Evolutionary conservation across 2,329 filamentous ascomycete species (phyloP).

Genomic region (Verticillium isaacii): DNA sequence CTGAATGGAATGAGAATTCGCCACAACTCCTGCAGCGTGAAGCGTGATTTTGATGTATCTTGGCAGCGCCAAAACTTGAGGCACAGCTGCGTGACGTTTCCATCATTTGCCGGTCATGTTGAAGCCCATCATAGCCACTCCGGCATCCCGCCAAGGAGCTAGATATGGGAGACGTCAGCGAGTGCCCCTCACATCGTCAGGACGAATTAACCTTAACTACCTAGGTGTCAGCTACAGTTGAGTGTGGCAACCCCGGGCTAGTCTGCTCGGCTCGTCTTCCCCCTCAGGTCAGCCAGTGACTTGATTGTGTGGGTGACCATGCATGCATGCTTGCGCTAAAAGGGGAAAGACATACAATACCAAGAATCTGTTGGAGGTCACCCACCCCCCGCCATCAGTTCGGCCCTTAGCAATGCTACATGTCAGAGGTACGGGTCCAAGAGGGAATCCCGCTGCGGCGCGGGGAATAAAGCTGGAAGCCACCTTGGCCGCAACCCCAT

Average conservation of each 20-base stretch:
- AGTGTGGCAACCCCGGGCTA: background rate
- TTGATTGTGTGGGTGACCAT: background rate
- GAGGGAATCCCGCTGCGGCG: no score
- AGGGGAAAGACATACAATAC: background rate
- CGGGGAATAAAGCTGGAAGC: no score
- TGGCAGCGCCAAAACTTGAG: background rate
- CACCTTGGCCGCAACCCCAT: no score
- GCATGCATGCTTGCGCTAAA: background rate
- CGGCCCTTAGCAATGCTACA: background rate
- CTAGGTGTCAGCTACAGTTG: background rate
- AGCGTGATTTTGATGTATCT: background rate
- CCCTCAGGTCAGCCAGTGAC: background rate
- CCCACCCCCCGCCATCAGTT: background rate
- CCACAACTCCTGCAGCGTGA: background rate
- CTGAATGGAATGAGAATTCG: background rate
- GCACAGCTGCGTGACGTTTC: background rate
- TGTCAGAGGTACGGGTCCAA: background rate
- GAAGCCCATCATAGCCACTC: background rate
- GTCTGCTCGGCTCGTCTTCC: background rate
- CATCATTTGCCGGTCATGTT: background rate
- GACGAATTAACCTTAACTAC: background rate
- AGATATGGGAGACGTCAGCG: background rate
- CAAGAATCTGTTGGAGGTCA: background rate
- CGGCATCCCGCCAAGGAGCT: background rate
- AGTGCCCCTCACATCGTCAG: background rate